Evolutionary conservation across 495 filamentous ascomycete species (phyloP), one percentile per base, ranked within the genome.

Genomic region (Tuber brumale): DNA sequence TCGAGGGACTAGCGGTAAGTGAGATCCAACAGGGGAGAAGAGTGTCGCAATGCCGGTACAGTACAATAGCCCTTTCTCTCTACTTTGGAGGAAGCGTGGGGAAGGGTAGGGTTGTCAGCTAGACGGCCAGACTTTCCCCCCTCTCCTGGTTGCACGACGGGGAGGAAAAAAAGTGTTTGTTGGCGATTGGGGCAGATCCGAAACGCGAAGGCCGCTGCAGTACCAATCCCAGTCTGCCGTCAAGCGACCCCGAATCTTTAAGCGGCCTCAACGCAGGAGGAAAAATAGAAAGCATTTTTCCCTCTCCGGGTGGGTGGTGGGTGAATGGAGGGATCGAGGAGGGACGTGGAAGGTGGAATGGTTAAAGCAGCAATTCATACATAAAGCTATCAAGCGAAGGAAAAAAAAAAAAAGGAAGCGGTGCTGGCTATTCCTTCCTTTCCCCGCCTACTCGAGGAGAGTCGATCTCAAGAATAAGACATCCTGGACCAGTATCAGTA

Each of bases 161-260:
- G 61, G 27, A 66, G 27, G 16, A 46, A 46, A 46, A 70, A 71
- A 79, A 80, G 78, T 79, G 78, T 80, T 80, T 80, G 78, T 74
- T 80, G 78, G 78, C 76, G 76, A 80, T 76, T 80, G 78, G 78
- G 73, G 57, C 27, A 74, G 73, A 79, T 79, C 70, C 76, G 73
- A 80, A 80, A 80, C 78, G 78, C 76, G 76, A 74, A 73, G 73
- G 73, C 73, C 79, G 78, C 78, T 80, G 73, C 78, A 74, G 78
- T 73, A 79, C 78, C 78, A 80, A 80, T 79, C 78, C 76, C 76
- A 76, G 78, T 66, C 57, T 79, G 78, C 76, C 75, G 76, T 66
- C 78, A 80, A 73, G 72, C 78, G 78, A 79, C 77, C 76, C 75
- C 71, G 72, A 78, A 66, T 73, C 61, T 74, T 80, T 76, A 76